Conservation (phyloP, 139 green algal species). For the Limnomonas spitsbergensis region DNA sequence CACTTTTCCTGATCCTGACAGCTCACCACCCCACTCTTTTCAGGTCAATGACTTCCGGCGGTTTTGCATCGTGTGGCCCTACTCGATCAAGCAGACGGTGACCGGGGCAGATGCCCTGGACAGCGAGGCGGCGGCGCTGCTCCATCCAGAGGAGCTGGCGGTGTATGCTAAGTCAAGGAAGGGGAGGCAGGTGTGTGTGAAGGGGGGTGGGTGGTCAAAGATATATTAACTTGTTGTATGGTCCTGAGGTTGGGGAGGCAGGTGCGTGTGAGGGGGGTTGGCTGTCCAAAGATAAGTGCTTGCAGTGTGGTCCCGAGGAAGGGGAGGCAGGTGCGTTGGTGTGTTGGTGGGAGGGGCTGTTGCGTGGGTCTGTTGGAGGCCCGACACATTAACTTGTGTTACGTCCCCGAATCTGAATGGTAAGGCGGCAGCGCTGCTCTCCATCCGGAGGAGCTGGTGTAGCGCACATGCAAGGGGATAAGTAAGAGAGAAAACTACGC, state of each 20-base stretch:
- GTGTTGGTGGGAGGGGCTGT: not conserved
- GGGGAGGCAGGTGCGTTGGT: not conserved
- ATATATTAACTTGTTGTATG: no score
- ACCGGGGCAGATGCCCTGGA: not conserved
- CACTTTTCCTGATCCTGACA: no score
- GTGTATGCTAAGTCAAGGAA: slow-evolving; percentile 12
- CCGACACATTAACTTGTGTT: no score
- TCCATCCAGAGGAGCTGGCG: slow-evolving; percentile 12
- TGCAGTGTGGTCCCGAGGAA: not conserved
- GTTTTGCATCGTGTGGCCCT: slow-evolving; percentile 20
- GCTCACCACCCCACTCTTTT: no score
- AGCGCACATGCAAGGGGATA: no score
- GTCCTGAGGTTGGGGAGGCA: not conserved
- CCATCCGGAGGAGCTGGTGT: no score
- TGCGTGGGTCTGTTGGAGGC: no score
- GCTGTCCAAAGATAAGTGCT: no score
- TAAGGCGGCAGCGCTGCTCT: no score
- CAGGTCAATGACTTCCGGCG: slow-evolving; percentile 9
- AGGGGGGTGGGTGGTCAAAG: not conserved
- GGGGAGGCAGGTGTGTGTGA: slow-evolving; percentile 14
- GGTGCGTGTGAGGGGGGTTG: not conserved
- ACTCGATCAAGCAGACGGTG: slow-evolving; percentile 18
- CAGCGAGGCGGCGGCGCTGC: not conserved
- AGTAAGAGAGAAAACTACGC: no score
- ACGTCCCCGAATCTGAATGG: no score